Evolutionary conservation across 1,284 basidiomycete species (phyloP).

Genomic region (Austroboletus novae-zelandiae): DNA sequence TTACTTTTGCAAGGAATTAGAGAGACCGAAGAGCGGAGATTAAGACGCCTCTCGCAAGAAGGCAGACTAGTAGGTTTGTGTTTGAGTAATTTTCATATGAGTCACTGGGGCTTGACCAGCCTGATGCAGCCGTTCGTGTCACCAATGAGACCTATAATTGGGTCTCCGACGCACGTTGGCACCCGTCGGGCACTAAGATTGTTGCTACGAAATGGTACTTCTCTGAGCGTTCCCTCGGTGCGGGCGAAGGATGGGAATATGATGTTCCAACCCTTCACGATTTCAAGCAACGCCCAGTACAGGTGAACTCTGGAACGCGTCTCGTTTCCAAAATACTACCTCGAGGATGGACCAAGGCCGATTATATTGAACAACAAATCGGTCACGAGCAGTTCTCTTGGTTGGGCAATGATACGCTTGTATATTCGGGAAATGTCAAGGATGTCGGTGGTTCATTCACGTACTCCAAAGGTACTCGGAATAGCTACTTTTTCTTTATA

Average conservation of each 20-base stretch:
- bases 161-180: constrained; percentile 66
- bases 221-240: constrained; percentile 56
- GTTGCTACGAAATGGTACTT: constrained; percentile 76
- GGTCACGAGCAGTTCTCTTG: constrained; percentile 71
- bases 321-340: constrained; percentile 57
- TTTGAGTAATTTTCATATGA: neutral
- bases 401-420: constrained; percentile 53
- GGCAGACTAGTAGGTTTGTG: constrained; percentile 53
- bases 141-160: constrained; percentile 74
- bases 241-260: constrained; percentile 72
- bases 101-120: neutral
- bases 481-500: neutral
- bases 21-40: constrained; percentile 48
- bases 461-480: constrained; percentile 59
- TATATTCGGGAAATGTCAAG: constrained; percentile 62
- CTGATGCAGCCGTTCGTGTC: constrained; percentile 50
- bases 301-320: constrained; percentile 50
- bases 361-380: constrained; percentile 67
- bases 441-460: constrained; percentile 50
- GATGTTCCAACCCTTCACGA: constrained; percentile 38
- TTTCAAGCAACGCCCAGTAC: constrained; percentile 30
- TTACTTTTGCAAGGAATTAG: constrained; percentile 47
- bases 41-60: constrained; percentile 53
- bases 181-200: constrained; percentile 58
- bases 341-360: constrained; percentile 51